Percentiles rank a stretch among this genome's conserved stretches.
phyloP scores from a whole-genome alignment of 768 basidiomycete species.

The Fomitopsis pulvina region DNA sequence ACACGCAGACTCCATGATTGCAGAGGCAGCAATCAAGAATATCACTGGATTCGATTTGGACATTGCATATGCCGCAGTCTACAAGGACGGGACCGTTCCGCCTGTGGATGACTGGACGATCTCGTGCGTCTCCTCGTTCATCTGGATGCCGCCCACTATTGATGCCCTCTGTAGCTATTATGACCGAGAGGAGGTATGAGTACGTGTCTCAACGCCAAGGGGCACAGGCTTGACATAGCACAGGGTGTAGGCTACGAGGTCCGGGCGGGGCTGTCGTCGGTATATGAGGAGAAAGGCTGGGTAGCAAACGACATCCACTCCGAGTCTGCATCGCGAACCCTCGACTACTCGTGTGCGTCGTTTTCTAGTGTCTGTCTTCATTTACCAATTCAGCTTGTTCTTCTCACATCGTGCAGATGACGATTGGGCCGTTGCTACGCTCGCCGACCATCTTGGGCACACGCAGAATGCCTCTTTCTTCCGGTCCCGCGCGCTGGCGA shows the following conservation, averaged over 20 bases:
- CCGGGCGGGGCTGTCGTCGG: conserved; percentile 66
- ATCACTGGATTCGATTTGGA: conserved; percentile 55
- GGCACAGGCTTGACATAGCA: not conserved
- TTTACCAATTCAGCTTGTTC: not conserved
- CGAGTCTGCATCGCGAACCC: conserved; percentile 70
- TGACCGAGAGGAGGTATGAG: conserved; percentile 62
- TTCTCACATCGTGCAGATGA: conserved; percentile 43
- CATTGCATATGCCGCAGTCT: conserved; percentile 66
- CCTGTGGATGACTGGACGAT: conserved; percentile 49
- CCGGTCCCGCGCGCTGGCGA: conserved; percentile 44
- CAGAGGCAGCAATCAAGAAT: conserved; percentile 65
- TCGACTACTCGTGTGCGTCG: conserved; percentile 65
- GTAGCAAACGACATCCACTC: conserved; percentile 76
- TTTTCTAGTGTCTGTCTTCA: too few relatives aligned
- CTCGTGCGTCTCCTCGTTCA: conserved; percentile 30
- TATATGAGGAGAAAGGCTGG: conserved; percentile 65
- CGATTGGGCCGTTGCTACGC: conserved; percentile 64
- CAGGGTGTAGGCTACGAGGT: conserved; percentile 76
- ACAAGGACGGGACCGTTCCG: conserved; percentile 64
- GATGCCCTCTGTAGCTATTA: conserved; percentile 38
- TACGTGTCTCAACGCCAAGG: not conserved
- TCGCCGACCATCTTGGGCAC: conserved; percentile 50
- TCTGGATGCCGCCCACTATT: not conserved
- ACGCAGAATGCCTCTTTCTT: conserved; percentile 44
- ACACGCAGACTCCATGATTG: conserved; percentile 72